phyloP scores from a whole-genome alignment of 1,139 yeast species.

The Suhomyces taliae region DNA sequence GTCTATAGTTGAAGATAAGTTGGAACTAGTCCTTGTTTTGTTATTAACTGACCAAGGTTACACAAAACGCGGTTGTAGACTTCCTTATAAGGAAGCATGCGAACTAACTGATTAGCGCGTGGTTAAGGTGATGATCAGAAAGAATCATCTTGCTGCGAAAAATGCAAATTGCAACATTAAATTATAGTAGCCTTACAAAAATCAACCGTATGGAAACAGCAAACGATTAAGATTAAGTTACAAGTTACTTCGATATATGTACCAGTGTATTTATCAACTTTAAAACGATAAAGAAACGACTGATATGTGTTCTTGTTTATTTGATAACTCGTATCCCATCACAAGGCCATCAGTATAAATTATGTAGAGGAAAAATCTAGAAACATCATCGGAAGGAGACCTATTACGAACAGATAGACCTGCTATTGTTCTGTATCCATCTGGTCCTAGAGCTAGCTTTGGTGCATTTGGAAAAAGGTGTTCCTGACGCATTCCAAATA shows the following conservation, averaged over 20 bases:
- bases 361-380: conserved; percentile 29
- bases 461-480: conserved; percentile 48
- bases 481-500: conserved; percentile 63
- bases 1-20: not conserved
- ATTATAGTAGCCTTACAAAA: no score
- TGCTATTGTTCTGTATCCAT: conserved; percentile 33
- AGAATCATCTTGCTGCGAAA: no score
- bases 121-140: no score
- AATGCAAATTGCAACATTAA: no score
- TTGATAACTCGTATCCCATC: conserved; percentile 22
- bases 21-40: conserved; percentile 4
- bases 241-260: no score
- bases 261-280: no score
- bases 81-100: not conserved
- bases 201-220: no score
- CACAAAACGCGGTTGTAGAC: conserved; percentile 11
- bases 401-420: conserved; percentile 31
- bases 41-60: conserved; percentile 3
- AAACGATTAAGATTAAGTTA: no score
- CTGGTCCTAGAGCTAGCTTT: conserved; percentile 25
- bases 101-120: not conserved
- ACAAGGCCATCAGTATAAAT: conserved; percentile 37
- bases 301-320: not conserved
- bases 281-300: not conserved
- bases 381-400: conserved; percentile 15